These are phyloP conservation scores for Paramecium sonneborni DNA, from an alignment of 73 alveolate genomes.

Conservation along the genomic window DNA sequence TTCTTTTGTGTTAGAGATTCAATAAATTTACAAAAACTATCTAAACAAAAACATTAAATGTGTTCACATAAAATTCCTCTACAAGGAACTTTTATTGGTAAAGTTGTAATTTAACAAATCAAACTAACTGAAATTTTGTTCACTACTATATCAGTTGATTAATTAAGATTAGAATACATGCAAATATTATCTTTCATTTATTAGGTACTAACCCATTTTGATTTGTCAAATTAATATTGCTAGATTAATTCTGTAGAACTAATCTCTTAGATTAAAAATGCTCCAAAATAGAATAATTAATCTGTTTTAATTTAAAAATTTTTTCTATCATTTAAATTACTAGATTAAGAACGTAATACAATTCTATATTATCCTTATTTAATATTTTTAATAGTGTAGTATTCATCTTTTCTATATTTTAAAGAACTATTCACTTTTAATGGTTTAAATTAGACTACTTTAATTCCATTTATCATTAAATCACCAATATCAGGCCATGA, in stretches of 20 bases:
- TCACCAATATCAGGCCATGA: slow-evolving; percentile 20
- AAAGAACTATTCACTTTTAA: not conserved
- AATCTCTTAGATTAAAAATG: not conserved
- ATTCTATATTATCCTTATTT: slow-evolving; percentile 14
- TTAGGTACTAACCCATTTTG: not conserved
- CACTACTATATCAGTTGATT: not conserved
- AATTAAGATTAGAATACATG: not conserved
- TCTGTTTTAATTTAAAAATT: not conserved
- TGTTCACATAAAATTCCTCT: slow-evolving; percentile 30
- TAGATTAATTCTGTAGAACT: not conserved
- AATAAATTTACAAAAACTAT: not conserved
- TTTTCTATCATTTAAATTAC: not conserved
- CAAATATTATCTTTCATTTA: slow-evolving; percentile 17
- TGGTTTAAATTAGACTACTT: not conserved
- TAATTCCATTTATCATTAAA: not conserved
- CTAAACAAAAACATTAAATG: slow-evolving; percentile 1
- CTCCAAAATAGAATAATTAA: not conserved
- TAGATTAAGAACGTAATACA: not conserved
- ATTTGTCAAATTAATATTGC: not conserved
- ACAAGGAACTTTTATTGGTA: not conserved
- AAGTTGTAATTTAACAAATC: not conserved
- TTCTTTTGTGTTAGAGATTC: not conserved
- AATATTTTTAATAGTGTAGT: not conserved
- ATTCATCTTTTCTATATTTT: slow-evolving; percentile 17
- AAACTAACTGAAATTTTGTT: not conserved